Evolutionary conservation across 2,329 filamentous ascomycete genomes (phyloP).

Genomic region (Colletotrichum eleusines): DNA sequence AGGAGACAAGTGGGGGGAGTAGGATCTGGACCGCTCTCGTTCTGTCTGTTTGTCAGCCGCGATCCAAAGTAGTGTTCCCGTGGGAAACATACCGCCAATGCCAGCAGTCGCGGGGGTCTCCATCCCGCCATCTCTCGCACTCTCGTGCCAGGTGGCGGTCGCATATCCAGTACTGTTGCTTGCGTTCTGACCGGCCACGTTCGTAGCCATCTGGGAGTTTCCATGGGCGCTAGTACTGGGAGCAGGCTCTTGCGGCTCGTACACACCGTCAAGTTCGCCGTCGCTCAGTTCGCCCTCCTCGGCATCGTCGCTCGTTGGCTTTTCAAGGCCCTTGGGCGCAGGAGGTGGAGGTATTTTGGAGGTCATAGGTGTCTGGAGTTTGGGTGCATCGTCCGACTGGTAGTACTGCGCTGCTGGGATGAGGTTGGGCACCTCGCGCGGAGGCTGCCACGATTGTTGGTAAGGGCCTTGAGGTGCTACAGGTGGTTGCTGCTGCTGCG

Average conservation of each 20-base stretch:
- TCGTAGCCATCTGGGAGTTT: not conserved
- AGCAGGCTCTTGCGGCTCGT: conserved; percentile 56
- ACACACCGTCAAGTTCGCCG: conserved; percentile 70
- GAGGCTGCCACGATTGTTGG: conserved; percentile 31
- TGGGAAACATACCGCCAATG: conserved; percentile 13
- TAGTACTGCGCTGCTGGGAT: conserved; percentile 42
- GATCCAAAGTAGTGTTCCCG: not conserved
- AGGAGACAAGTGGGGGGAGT: conserved; percentile 65
- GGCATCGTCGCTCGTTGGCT: conserved; percentile 39
- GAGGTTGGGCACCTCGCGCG: conserved; percentile 39
- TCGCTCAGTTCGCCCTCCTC: conserved; percentile 85
- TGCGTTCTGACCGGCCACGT: not conserved
- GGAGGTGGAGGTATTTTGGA: not conserved
- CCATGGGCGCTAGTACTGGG: not conserved
- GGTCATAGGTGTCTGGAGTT: not conserved
- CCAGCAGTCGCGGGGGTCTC: conserved; percentile 4
- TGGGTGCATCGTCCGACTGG: conserved; percentile 38
- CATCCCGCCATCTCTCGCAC: conserved; percentile 1
- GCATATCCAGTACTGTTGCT: not conserved
- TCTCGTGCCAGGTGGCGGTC: not conserved
- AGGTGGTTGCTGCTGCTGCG: conserved; percentile 6
- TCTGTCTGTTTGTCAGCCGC: conserved; percentile 37
- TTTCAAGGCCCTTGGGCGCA: conserved; percentile 4
- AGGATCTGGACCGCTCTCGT: conserved; percentile 64
- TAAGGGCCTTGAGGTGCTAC: not conserved